Conservation (phyloP, 192 early-diverging fungal species). For the Coemansia sp. region DNA sequence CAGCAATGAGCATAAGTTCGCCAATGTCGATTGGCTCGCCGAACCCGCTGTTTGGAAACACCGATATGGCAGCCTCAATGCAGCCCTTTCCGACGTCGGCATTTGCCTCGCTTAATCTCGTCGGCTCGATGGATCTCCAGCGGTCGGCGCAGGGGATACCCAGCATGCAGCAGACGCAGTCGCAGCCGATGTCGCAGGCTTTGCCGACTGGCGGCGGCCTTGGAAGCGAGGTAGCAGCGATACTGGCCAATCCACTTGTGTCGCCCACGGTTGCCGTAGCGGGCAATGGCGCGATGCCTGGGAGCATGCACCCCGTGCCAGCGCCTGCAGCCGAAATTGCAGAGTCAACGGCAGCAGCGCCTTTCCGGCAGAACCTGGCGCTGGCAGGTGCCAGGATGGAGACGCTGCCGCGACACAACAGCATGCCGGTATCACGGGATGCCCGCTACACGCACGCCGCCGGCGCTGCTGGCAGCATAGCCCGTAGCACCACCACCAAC, state of each 20-base stretch:
- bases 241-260: constrained; percentile 18
- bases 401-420: constrained; percentile 25
- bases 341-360: constrained; percentile 10
- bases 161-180: constrained; percentile 5
- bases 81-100: constrained; percentile 39
- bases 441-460: constrained; percentile 14
- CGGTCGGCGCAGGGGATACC: constrained; percentile 6
- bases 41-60: constrained; percentile 25
- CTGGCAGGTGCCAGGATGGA: not conserved
- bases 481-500: constrained; percentile 6
- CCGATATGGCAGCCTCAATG: constrained; percentile 11
- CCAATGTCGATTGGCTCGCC: constrained; percentile 30
- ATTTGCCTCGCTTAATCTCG: constrained; percentile 47
- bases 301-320: constrained; percentile 47
- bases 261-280: not conserved
- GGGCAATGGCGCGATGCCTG: constrained; percentile 3
- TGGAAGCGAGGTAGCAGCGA: constrained; percentile 12
- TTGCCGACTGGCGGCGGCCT: too few relatives aligned
- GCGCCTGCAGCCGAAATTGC: constrained; percentile 19
- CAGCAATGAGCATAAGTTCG: constrained; percentile 18
- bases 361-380: constrained; percentile 2
- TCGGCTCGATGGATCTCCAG: constrained; percentile 34
- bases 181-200: not conserved
- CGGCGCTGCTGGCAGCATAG: constrained; percentile 11
- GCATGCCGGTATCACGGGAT: constrained; percentile 28